Evolutionary conservation across 495 filamentous ascomycete genomes (phyloP), one percentile per base, ranked within the genome.

Genomic region (Hyaloscypha finlandica): DNA sequence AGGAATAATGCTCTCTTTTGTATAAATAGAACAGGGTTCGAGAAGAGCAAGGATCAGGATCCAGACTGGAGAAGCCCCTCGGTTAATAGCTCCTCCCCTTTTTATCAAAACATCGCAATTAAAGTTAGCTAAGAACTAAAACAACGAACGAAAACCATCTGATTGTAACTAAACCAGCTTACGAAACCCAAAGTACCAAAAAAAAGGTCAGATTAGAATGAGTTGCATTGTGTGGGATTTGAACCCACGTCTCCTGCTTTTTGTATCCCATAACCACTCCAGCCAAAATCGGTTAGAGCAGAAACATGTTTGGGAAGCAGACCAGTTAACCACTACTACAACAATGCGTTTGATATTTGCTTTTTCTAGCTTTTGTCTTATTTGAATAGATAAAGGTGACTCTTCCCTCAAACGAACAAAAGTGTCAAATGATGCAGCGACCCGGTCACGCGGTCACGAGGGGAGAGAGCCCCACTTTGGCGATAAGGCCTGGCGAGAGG

Each of bases 241-340:
- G 71, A 73, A 73, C 66, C 30, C 68, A 42, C 62, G 71, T 73
- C 51, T 73, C 63, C 71, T 65, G 64, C 68, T 72, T 33, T 51
- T 31, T 63, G 22, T 53, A 56, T 29, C n/a, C 53, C 20, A 4
- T 31, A 31, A 25, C 53, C 53, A 29, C 9, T 56, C 53, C 6
- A 56, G 53, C 25, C 25, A 25, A 25, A 25, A 25, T 25, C 25
- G 25, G 25, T 25, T 25, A 25, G 25, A 25, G 25, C 25, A 56
- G 9, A 56, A 45, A 20, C 11, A 20, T n/a, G 22, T 30, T 31
- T 73, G 71, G 71, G 71, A 70, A 73, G 68, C 64, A 65, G 71
- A 73, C 68, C 22, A 65, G 70, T 72, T 72, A 72, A 72, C 70
- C 70, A 72, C 70, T 70, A 70, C 70, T 69, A 63, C 59, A 66